Evolutionary conservation across 108 stramenopile genomes (phyloP).

Genomic region (Cyclotella atomus): DNA sequence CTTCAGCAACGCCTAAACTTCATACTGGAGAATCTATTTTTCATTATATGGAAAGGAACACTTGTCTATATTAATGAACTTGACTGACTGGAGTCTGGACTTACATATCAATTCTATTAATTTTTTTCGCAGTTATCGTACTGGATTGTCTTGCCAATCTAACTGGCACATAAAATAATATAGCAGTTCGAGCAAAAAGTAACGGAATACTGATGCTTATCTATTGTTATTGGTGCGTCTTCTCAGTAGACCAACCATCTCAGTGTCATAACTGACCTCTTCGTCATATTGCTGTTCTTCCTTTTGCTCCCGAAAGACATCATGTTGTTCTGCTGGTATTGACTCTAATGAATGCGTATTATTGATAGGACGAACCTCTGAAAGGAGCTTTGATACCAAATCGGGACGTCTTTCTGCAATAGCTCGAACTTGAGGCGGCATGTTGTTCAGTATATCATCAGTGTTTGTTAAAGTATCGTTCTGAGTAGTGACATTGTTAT

Average conservation of each 20-base stretch:
- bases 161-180: neutral
- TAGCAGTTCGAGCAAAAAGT: neutral
- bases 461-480: neutral
- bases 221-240: slow-evolving; percentile 6
- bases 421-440: slow-evolving; percentile 63
- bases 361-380: slow-evolving; percentile 1
- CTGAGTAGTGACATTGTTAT: neutral
- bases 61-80: too few species aligned
- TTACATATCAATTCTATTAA: too few species aligned
- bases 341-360: neutral
- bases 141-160: neutral
- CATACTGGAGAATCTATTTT: too few species aligned
- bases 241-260: slow-evolving; percentile 5
- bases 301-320: neutral
- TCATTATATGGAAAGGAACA: too few species aligned
- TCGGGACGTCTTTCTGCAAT: slow-evolving; percentile 64
- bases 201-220: neutral
- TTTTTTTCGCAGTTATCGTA: too few species aligned
- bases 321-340: neutral
- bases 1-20: too few species aligned
- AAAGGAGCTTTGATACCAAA: slow-evolving; percentile 46
- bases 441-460: slow-evolving; percentile 34
- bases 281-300: neutral
- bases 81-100: too few species aligned
- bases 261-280: slow-evolving; percentile 16